Conservation (phyloP, 257 asterid genomes). For the Solanum sitiens region DNA sequence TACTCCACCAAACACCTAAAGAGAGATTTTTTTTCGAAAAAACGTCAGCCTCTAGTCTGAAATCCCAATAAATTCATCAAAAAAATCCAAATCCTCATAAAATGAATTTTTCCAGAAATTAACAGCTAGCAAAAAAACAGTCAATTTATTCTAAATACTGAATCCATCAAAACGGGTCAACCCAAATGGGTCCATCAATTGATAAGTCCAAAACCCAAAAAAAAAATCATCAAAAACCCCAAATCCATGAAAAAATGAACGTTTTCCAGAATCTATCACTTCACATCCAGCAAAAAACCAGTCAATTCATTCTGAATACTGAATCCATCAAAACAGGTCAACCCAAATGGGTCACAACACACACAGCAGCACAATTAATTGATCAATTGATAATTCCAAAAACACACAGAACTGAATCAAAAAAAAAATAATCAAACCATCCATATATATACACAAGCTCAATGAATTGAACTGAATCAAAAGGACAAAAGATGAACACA, state of each 20-base stretch:
- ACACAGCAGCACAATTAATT: background rate
- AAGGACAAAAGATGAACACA: background rate
- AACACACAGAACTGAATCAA: background rate
- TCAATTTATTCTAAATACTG: background rate
- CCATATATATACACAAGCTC: background rate
- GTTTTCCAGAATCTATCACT: background rate
- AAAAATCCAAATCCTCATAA: background rate
- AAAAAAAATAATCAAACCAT: background rate
- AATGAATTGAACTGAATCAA: background rate
- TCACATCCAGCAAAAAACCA: background rate
- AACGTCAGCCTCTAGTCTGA: background rate
- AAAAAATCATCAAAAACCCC: background rate
- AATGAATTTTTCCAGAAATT: background rate
- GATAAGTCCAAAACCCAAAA: background rate
- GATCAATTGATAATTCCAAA: background rate
- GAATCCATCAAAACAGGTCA: background rate
- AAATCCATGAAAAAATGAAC: background rate
- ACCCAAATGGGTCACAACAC: background rate
- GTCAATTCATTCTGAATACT: background rate
- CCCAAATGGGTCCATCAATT: background rate
- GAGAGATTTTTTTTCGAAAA: background rate
- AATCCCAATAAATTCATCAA: background rate
- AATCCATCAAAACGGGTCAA: background rate
- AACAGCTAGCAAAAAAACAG: background rate
- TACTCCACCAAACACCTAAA: background rate